phyloP scores from a whole-genome alignment of 257 asterid species.

The Anisodus acutangulus region DNA sequence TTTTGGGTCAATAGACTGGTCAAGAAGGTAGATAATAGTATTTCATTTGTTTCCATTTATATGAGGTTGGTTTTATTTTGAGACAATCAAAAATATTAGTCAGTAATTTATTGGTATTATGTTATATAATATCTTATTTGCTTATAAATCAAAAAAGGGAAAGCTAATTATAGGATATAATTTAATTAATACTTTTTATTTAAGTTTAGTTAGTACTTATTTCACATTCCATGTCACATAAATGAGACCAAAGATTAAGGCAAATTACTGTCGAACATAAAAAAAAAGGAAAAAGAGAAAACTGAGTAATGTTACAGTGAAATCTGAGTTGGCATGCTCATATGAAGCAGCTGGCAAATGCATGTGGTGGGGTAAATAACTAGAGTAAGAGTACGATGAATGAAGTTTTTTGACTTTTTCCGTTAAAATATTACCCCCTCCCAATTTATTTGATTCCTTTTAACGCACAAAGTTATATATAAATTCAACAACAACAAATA shows the following conservation, averaged over 20 bases:
- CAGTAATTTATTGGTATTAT: neutral
- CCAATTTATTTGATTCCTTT: too few relatives aligned
- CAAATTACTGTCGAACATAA: neutral
- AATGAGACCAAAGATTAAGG: neutral
- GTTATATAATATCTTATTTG: neutral
- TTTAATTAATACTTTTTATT: neutral
- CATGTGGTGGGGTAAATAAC: slow-evolving; percentile 22
- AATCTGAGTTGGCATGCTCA: slow-evolving; percentile 17
- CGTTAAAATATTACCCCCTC: neutral
- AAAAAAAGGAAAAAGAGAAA: neutral
- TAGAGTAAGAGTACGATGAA: neutral
- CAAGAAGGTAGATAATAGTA: neutral
- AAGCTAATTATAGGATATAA: neutral
- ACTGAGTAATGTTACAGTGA: neutral
- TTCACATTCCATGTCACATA: neutral
- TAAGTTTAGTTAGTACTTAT: neutral
- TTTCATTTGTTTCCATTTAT: neutral
- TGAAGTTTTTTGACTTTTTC: neutral
- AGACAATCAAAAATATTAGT: neutral
- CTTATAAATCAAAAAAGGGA: neutral
- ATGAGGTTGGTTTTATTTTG: neutral
- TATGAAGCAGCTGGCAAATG: slow-evolving; percentile 12
- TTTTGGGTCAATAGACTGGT: neutral
- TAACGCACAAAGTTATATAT: too few relatives aligned
- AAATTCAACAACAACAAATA: too few relatives aligned